Evolutionary conservation across 139 green algal species (phyloP), one percentile per base, ranked within the genome.

Genomic region (Yamagishiella unicocca): DNA sequence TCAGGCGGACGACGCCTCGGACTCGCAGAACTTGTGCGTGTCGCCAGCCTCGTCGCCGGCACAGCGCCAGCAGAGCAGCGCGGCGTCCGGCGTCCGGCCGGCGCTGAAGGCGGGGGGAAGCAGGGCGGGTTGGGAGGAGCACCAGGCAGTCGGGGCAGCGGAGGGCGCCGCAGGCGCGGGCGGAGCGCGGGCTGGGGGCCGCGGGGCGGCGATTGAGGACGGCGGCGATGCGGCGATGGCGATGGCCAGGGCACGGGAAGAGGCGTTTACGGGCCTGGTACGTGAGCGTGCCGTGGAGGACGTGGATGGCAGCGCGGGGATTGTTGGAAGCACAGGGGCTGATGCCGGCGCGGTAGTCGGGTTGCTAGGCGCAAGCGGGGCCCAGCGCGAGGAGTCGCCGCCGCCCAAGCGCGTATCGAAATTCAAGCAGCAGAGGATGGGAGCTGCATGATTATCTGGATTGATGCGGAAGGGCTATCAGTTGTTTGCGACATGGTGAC

Each of bases 381-480:
- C 67, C 33, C 8, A 17, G 3, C 24, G 21, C 22, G 70, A 33
- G 27, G 38, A 58, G 14, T 6, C 70, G 21, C 12, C 37, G 35
- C 29, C 70, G 40, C 37, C 70, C 6, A 71, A 73, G 70, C 84
- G 85, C 58, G 37, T 80, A 7, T 90, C 83, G 29, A 92, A 85
- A 38, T 92, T 92, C 40, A 90, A 88, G 84, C 71, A 88, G 62
- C 61, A 85, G 45, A 67, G 85, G 6, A 82, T 88, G 84, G 89
- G 89, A 2, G 33, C 84, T 45, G 35, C 62, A 40, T 71, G n/a
- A 71, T 58, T 58, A 58, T 58, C 50, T 58, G 14, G n/a, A n/a
- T n/a, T n/a, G n/a, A n/a, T n/a, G n/a, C n/a, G n/a, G n/a, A n/a
- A n/a, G n/a, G n/a, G n/a, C n/a, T n/a, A n/a, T n/a, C n/a, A n/a